phyloP scores from a whole-genome alignment of 1,284 basidiomycete species.

The Singerocomus rubriflavus region DNA sequence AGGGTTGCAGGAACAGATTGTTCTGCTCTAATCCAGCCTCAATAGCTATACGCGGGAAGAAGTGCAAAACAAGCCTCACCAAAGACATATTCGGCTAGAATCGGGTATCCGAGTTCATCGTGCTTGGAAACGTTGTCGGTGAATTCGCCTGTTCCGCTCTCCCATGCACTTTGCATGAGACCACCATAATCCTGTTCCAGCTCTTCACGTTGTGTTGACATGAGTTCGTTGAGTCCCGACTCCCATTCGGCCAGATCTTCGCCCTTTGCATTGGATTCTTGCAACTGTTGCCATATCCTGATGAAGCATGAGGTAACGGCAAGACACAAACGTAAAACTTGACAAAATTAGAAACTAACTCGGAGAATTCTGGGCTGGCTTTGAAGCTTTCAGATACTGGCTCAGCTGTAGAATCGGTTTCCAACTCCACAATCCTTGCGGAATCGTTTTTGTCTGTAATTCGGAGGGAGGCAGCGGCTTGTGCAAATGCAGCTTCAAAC shows the following conservation, averaged over 20 bases:
- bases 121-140: conserved; percentile 45
- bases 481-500: conserved; percentile 75
- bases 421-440: conserved; percentile 52
- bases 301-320: conserved; percentile 3
- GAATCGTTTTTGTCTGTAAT: conserved; percentile 43
- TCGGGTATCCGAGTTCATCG: conserved; percentile 71
- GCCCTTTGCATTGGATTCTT: conserved; percentile 51
- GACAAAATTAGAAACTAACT: conserved; percentile 35
- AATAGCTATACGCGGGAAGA: conserved; percentile 1
- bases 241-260: conserved; percentile 86
- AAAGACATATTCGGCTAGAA: conserved; percentile 69
- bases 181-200: conserved; percentile 57
- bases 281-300: conserved; percentile 60
- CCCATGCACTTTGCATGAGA: conserved; percentile 62
- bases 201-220: conserved; percentile 64
- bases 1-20: conserved; percentile 67
- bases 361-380: conserved; percentile 42
- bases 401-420: conserved; percentile 40
- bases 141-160: conserved; percentile 47
- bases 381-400: conserved; percentile 28
- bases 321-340: neutral
- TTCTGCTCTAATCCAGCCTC: conserved; percentile 44
- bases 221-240: conserved; percentile 80
- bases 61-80: conserved; percentile 46
- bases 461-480: conserved; percentile 49